A percentile compares a stretch with the other conserved stretches of the same genome.
These are phyloP conservation scores for Leishmania aethiopica DNA, from an alignment of 208 protist genomes.

Conservation along the genomic window DNA sequence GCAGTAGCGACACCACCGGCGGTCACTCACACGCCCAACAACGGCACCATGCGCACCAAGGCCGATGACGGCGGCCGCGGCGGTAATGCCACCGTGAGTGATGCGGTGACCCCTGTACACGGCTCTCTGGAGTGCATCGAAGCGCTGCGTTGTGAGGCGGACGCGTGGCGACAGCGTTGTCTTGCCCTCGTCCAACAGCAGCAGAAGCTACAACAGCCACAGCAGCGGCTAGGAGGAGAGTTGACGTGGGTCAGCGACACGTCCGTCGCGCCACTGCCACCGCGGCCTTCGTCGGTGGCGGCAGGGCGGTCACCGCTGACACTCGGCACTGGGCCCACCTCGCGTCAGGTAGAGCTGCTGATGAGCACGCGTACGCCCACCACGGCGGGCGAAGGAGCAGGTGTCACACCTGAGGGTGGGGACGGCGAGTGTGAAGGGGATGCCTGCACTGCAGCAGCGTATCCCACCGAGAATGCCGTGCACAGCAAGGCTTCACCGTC, in stretches of 20 bases:
- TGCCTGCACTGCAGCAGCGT: not conserved
- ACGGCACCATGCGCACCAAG: not conserved
- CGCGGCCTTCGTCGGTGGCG: not conserved
- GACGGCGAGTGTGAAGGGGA: not conserved
- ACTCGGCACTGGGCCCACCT: not conserved
- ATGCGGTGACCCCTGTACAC: not conserved
- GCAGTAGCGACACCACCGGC: not conserved
- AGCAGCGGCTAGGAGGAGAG: not conserved
- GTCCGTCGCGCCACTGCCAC: conserved; percentile 4
- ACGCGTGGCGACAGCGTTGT: conserved; percentile 51
- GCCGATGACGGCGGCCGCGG: not conserved
- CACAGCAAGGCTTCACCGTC: not conserved
- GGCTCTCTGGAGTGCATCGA: conserved; percentile 15
- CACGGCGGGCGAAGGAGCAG: not conserved
- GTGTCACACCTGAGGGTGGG: not conserved
- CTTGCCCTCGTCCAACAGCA: conserved; percentile 36
- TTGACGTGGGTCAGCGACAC: not conserved
- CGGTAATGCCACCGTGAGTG: conserved; percentile 2
- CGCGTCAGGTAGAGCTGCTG: not conserved
- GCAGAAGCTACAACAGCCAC: conserved; percentile 10
- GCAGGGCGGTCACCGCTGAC: not conserved
- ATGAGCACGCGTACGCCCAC: not conserved
- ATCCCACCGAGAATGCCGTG: not conserved
- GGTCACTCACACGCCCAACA: not conserved
- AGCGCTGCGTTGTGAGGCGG: conserved; percentile 45